Conservation (phyloP, 2,329 filamentous ascomycete species). For the Nectriaceae sp. region DNA sequence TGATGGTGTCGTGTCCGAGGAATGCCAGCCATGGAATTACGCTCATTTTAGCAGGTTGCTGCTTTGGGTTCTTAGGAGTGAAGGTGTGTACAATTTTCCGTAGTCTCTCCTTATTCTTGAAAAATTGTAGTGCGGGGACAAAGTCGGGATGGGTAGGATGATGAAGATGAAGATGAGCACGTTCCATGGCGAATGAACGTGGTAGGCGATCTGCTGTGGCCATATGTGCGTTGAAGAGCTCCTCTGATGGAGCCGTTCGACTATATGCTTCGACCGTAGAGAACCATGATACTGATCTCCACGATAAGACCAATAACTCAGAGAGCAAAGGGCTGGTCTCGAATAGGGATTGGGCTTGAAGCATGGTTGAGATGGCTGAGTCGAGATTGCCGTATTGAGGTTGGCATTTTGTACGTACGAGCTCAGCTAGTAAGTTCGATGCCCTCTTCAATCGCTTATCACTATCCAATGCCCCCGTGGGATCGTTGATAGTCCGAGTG, state of each 20-base stretch:
- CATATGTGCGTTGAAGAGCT: constrained; percentile 55
- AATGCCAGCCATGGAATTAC: constrained; percentile 39
- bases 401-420: constrained; percentile 47
- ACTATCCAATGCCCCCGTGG: constrained; percentile 18
- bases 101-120: constrained; percentile 37
- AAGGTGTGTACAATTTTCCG: constrained; percentile 28
- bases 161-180: constrained; percentile 56
- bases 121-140: constrained; percentile 48
- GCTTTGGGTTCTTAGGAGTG: constrained; percentile 27
- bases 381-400: constrained; percentile 47
- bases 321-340: constrained; percentile 36
- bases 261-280: constrained; percentile 54
- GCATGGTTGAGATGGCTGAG: constrained; percentile 49
- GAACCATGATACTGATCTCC: constrained; percentile 51
- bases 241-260: constrained; percentile 45
- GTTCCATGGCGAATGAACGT: constrained; percentile 42
- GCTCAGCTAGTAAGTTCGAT: constrained; percentile 37
- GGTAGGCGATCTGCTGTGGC: constrained; percentile 45
- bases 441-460: constrained; percentile 29
- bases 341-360: constrained; percentile 48
- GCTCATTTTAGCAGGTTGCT: constrained; percentile 26
- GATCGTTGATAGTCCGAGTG: constrained; percentile 38
- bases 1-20: constrained; percentile 50
- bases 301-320: constrained; percentile 42
- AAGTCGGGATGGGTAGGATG: constrained; percentile 55